Evolutionary conservation across 2,329 filamentous ascomycete species (phyloP).

Genomic region (Talaromyces sp.): DNA sequence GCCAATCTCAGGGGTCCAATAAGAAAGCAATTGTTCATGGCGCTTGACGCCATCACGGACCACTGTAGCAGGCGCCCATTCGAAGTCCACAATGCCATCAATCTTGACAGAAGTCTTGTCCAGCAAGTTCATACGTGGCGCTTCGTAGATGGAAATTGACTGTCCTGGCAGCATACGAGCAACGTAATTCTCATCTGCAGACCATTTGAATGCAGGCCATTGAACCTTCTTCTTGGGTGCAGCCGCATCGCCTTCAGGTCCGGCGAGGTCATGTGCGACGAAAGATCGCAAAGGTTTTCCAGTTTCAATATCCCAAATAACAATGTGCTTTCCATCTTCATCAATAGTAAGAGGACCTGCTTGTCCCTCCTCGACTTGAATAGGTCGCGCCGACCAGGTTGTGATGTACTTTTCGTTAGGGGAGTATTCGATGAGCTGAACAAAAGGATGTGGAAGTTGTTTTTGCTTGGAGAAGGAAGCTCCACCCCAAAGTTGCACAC

Average conservation of each 20-base stretch:
- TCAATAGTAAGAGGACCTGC: constrained; percentile 69
- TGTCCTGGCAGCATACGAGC: constrained; percentile 83
- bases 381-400: constrained; percentile 93
- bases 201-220: constrained; percentile 99
- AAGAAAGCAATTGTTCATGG: constrained; percentile 95
- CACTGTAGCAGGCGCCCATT: constrained; percentile 86
- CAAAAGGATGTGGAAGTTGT: constrained; percentile 90
- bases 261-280: constrained; percentile 71
- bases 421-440: constrained; percentile 95
- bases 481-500: constrained; percentile 96
- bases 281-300: constrained; percentile 89
- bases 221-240: constrained; percentile 82
- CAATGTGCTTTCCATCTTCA: constrained; percentile 98
- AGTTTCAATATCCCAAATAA: constrained; percentile 95
- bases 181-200: constrained; percentile 93
- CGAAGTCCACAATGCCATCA: constrained; percentile 94
- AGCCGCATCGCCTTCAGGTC: constrained; percentile 58
- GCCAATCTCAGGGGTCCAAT: constrained; percentile 97
- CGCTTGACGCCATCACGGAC: constrained; percentile 80
- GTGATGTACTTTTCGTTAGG: constrained; percentile 88
- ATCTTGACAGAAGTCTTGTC: constrained; percentile 94
- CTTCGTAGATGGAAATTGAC: constrained; percentile 87
- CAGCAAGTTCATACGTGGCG: constrained; percentile 82
- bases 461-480: constrained; percentile 83
- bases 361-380: constrained; percentile 85